Evolutionary conservation across 2,329 filamentous ascomycete genomes (phyloP).

Genomic region (Pseudogymnoascus sp.): DNA sequence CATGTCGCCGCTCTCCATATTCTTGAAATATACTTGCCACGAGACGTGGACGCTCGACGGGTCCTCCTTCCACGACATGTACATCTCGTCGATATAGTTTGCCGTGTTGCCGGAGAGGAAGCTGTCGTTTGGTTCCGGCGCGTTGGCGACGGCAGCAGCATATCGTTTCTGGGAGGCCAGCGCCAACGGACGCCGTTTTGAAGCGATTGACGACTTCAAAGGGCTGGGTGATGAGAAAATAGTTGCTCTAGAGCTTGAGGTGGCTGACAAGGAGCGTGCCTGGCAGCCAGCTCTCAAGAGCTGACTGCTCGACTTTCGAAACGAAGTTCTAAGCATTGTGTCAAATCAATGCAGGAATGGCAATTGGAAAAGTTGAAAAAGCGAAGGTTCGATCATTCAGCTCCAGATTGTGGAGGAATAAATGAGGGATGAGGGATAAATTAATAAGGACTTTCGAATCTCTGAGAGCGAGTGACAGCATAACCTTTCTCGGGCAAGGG

Average conservation of each 20-base stretch:
- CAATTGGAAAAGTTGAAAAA: slow-evolving; percentile 13
- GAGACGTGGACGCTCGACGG: slow-evolving; percentile 91
- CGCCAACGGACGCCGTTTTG: slow-evolving; percentile 39
- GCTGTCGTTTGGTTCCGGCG: slow-evolving; percentile 79
- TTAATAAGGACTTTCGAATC: slow-evolving; percentile 3
- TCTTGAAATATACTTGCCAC: slow-evolving; percentile 99
- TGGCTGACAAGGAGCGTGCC: slow-evolving; percentile 24
- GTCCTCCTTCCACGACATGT: slow-evolving; percentile 92
- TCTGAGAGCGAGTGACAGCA: slow-evolving; percentile 1
- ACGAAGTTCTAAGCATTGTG: slow-evolving; percentile 64
- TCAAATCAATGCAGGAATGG: slow-evolving; percentile 31
- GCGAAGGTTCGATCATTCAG: slow-evolving; percentile 8
- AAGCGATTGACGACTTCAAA: slow-evolving; percentile 34
- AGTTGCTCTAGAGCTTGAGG: slow-evolving; percentile 29
- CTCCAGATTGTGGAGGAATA: slow-evolving; percentile 6
- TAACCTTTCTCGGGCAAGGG: slow-evolving; percentile 1
- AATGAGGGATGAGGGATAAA: slow-evolving; percentile 4
- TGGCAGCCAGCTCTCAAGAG: slow-evolving; percentile 48
- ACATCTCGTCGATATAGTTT: slow-evolving; percentile 99
- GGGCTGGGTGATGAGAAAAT: slow-evolving; percentile 33
- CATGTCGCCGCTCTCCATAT: slow-evolving; percentile 98
- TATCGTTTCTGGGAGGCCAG: slow-evolving; percentile 42
- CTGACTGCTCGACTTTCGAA: slow-evolving; percentile 56
- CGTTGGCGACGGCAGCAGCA: slow-evolving; percentile 45
- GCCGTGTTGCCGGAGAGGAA: slow-evolving; percentile 95